These are phyloP conservation scores for Hanseniaspora nectarophila DNA, from an alignment of 805 yeast genomes.

Conservation along the genomic window DNA sequence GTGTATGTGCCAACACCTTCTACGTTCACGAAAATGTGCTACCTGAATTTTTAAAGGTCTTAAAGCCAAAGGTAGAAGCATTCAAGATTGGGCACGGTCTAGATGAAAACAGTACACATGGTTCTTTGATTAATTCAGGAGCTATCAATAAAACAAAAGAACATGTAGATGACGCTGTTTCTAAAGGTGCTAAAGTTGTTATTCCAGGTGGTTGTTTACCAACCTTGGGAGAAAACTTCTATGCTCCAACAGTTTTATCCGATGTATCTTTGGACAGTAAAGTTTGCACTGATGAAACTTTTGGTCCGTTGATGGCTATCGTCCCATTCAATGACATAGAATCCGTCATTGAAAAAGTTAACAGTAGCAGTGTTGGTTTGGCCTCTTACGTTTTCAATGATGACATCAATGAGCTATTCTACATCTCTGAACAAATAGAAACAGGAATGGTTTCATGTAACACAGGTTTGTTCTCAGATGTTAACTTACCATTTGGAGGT, in stretches of 20 bases:
- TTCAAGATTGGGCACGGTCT: constrained; percentile 50
- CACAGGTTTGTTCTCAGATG: constrained; percentile 46
- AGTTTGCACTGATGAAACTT: constrained; percentile 47
- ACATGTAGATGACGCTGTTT: constrained; percentile 43
- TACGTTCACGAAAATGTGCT: constrained; percentile 43
- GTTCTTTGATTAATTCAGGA: constrained; percentile 42
- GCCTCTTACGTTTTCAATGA: constrained; percentile 50
- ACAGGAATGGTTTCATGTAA: constrained; percentile 57
- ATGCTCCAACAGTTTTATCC: constrained; percentile 43
- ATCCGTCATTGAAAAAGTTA: constrained; percentile 43
- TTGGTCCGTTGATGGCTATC: constrained; percentile 54
- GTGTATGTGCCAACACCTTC: constrained; percentile 51
- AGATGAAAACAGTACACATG: constrained; percentile 41
- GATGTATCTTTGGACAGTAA: constrained; percentile 41
- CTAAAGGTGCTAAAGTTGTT: constrained; percentile 41
- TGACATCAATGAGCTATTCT: constrained; percentile 38
- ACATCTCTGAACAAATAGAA: constrained; percentile 46
- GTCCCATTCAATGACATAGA: constrained; percentile 42
- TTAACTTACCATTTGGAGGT: constrained; percentile 52
- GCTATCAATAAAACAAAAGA: constrained; percentile 43
- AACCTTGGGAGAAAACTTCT: constrained; percentile 40
- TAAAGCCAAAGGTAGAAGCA: constrained; percentile 35
- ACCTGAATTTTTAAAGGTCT: constrained; percentile 36
- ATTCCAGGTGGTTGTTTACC: constrained; percentile 43
- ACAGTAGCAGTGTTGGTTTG: constrained; percentile 45